Base-by-base conservation (phyloP, 225 moss, liverwort and hornwort species). In the Lunularia cruciata region DNA sequence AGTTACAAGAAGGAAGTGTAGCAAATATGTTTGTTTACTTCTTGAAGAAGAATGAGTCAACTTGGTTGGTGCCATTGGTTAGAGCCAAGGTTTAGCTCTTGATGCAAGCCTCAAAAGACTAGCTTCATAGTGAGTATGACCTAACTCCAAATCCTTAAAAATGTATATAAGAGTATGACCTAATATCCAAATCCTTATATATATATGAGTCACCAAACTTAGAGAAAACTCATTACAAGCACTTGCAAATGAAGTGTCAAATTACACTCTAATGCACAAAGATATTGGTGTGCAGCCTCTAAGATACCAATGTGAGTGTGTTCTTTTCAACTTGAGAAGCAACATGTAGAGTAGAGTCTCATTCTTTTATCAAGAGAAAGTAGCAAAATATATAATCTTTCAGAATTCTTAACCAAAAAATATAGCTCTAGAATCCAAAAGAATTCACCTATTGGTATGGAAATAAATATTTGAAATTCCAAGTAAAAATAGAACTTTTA, bases 71-170 rank as follows among this genome's bases (percentile, higher is more conserved):
- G 36, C 5, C 20, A 7, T 37, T 16, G 8, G 19, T 52, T 13
- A 32, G 0, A 31, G 34, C 4, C 25, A 14, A 0, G 13, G 63
- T 28, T 23, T 55, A 3, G 35, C 5, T 6, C 32, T 2, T 6
- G 2, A 16, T 12, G 25, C 0, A 31, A 55, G 37, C 55, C 40
- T 33, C 33, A 26, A 1, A 31, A 8, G 33, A 27, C 0, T 49
- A 0, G 69, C 35, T 22, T 53, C 54, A 69, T 49, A 69, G 31
- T 69, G 54, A 22, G 56, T 36, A 55, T 36, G 28, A 0, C 34
- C 52, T 16, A 69, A 13, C 47, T 69, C 54, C 1, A 31, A 36
- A 16, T 39, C 36, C 56, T 69, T 54, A 2, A 22, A 35, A 11
- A 56, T 12, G 35, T 48, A n/a, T n/a, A n/a, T n/a, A n/a, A n/a